Percentiles rank a stretch among this genome's conserved stretches.
Evolutionary conservation across 1,284 basidiomycete genomes (phyloP).

Genomic region (Rhodotorula sp.): DNA sequence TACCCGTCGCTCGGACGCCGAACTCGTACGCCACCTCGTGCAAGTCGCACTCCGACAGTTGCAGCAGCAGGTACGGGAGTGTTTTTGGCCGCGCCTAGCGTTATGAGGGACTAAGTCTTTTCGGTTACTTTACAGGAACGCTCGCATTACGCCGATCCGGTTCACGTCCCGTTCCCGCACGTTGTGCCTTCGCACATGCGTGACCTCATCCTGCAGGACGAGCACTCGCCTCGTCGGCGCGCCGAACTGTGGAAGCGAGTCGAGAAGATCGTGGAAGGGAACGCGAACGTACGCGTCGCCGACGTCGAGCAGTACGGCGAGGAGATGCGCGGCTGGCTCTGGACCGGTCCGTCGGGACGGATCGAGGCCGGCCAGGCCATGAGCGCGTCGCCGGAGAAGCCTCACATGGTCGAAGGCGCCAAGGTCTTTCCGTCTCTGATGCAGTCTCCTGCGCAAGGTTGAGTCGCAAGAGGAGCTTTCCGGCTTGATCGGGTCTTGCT

Average conservation of each 20-base stretch:
- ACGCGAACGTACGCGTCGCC: slow-evolving; percentile 87
- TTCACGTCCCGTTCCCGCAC: slow-evolving; percentile 71
- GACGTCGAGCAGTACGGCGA: slow-evolving; percentile 82
- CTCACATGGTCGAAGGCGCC: slow-evolving; percentile 9
- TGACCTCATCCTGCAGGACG: slow-evolving; percentile 79
- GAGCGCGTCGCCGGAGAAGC: background rate
- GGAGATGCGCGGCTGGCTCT: slow-evolving; percentile 57
- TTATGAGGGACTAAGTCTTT: background rate
- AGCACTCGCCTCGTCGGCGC: slow-evolving; percentile 68
- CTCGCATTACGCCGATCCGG: slow-evolving; percentile 78
- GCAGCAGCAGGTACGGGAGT: slow-evolving; percentile 27
- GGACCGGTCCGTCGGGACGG: slow-evolving; percentile 47
- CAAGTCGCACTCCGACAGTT: slow-evolving; percentile 20
- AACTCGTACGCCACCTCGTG: slow-evolving; percentile 22
- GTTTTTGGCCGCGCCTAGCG: background rate
- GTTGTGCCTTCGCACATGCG: slow-evolving; percentile 85
- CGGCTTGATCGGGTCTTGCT: background rate
- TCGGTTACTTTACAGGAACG: slow-evolving; percentile 56
- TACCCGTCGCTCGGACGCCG: slow-evolving; percentile 4
- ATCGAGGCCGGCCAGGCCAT: background rate
- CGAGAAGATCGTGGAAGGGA: slow-evolving; percentile 82
- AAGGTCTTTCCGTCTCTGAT: background rate
- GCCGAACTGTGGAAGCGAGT: slow-evolving; percentile 81
- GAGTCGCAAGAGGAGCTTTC: background rate
- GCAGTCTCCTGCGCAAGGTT: background rate